These are phyloP conservation scores for Astrocystis sublimbata DNA, from an alignment of 495 filamentous ascomycete species.

Conservation along the genomic window DNA sequence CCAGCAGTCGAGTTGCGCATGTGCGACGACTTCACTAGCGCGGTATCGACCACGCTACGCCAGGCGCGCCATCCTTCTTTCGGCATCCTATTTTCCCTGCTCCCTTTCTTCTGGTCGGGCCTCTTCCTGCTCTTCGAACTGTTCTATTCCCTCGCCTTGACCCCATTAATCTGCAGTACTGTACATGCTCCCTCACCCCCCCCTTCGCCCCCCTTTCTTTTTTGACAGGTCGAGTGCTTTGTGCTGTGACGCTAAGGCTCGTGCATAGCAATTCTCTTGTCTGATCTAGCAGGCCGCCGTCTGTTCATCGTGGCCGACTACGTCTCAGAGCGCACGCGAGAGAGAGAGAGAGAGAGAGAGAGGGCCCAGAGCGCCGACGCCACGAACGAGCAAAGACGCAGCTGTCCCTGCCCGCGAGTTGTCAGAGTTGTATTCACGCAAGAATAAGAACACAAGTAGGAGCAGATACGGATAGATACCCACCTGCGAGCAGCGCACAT, in stretches of 20 bases:
- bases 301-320: neutral
- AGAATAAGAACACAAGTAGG: no score
- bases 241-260: constrained; percentile 6
- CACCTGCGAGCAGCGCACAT: no score
- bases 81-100: constrained; percentile 14
- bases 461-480: no score
- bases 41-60: constrained; percentile 10
- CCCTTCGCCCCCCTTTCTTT: neutral
- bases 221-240: neutral
- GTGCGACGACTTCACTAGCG: neutral
- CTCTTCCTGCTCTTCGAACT: constrained; percentile 2
- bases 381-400: no score
- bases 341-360: neutral
- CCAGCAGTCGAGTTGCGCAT: neutral
- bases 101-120: constrained; percentile 8
- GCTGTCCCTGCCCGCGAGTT: no score
- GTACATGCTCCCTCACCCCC: no score
- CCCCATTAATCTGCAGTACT: neutral
- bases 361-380: no score
- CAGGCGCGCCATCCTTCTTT: constrained; percentile 17
- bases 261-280: neutral
- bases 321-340: neutral
- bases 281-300: neutral
- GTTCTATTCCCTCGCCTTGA: neutral
- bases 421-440: no score